Evolutionary conservation across 2,329 filamentous ascomycete genomes (phyloP), one percentile per base, ranked within the genome.

Genomic region (Fusarium sp.): DNA sequence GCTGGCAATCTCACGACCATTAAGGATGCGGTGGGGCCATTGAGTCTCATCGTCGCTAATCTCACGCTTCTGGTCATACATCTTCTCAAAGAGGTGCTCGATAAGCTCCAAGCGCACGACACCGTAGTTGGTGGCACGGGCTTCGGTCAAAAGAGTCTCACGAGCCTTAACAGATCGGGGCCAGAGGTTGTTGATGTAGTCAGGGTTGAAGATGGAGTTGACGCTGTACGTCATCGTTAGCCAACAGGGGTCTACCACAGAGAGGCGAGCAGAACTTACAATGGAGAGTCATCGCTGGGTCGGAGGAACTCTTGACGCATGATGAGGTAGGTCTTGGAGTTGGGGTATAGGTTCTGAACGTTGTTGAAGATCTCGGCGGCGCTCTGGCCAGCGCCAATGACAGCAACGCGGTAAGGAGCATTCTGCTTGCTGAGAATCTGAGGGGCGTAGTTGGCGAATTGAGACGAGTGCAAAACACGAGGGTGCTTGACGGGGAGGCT

Each of bases 311-410:
- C 88, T 41, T 90, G 90, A 71, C 93, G 90, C 84, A 97, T 95
- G 62, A 97, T 83, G 58, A 99, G 81, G 35, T 84, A 87, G 0
- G 94, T 94, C 72, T 87, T 86, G 28, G 92, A 89, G 76, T 95
- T 94, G 39, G 94, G 94, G 77, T 96, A 97, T 46, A 92, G 83
- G 39, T 83, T 85, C 74, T 95, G 91, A 49, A 98, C 82, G 78
- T 97, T 94, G 81, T 93, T 91, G 83, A 96, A 97, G 74, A 97
- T 97, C 82, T 99, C 95, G 11, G 95, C 95, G 4, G 94, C 94
- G 77, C 92, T 96, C 82, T 99, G 95, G 2, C 96, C 95, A 46
- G 89, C 92, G 10, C 95, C 95, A 40, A 98, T 84, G 13, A 98
- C 92, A 10, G 93, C 94, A 52, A 98, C 89, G 17, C 88, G 88